Evolutionary conservation across 208 protist species (phyloP).

Genomic region (Hexamita inflata): DNA sequence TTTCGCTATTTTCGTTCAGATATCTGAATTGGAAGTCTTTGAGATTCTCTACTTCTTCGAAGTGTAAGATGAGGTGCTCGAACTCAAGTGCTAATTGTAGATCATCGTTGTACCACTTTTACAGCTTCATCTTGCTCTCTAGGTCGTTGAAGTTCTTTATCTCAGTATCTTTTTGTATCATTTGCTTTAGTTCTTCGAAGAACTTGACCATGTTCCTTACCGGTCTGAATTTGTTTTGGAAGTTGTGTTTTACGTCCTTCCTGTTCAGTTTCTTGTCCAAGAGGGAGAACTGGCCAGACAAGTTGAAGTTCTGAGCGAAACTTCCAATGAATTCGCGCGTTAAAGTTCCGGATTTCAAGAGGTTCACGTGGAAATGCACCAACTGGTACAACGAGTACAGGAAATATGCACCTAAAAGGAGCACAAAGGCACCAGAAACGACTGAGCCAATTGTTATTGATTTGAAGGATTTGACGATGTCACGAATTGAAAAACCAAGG

Average conservation of each 20-base stretch:
- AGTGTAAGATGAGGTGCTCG: neutral
- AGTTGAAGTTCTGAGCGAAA: neutral
- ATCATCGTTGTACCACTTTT: neutral
- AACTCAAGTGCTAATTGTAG: neutral
- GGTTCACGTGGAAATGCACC: neutral
- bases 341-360: neutral
- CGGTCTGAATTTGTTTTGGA: too few relatives aligned
- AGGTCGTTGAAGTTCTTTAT: neutral
- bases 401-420: neutral
- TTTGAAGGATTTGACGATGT: neutral
- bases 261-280: too few relatives aligned
- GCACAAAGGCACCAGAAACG: too few relatives aligned
- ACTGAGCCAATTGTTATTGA: neutral
- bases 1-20: neutral
- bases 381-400: neutral
- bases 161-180: neutral
- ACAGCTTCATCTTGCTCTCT: neutral
- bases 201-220: neutral
- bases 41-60: neutral
- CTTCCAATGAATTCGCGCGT: neutral
- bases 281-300: neutral
- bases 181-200: neutral
- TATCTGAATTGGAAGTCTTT: neutral
- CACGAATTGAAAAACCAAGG: too few relatives aligned
- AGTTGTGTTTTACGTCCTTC: too few relatives aligned